Conservation (phyloP, 1,284 basidiomycete species). For the Taiwanofungus camphoratus region DNA sequence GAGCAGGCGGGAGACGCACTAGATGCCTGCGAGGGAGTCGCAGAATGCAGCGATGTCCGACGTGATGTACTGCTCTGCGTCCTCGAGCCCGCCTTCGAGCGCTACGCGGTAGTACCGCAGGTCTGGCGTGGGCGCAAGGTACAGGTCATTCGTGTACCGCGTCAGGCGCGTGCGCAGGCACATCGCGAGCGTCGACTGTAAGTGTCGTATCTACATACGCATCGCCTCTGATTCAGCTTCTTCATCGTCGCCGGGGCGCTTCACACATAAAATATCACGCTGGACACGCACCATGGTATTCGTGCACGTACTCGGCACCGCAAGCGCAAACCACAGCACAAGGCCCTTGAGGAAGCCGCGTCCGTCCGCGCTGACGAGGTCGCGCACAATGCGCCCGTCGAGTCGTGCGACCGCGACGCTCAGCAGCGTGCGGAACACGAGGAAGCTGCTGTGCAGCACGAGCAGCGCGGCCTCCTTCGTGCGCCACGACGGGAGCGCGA, state of each 20-base stretch:
- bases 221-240: conserved; percentile 31
- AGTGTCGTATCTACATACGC: conserved; percentile 69
- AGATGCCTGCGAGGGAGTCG: conserved; percentile 82
- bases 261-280: background rate
- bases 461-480: conserved; percentile 80
- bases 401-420: conserved; percentile 85
- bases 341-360: conserved; percentile 82
- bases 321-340: conserved; percentile 85
- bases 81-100: conserved; percentile 55
- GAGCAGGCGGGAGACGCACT: conserved; percentile 89
- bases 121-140: conserved; percentile 69
- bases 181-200: conserved; percentile 88
- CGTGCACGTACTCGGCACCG: conserved; percentile 91
- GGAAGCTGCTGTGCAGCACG: conserved; percentile 79
- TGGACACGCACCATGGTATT: conserved; percentile 89
- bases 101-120: conserved; percentile 67
- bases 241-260: background rate
- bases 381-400: conserved; percentile 87
- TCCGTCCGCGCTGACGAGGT: conserved; percentile 85
- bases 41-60: conserved; percentile 91
- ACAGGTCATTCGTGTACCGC: conserved; percentile 90
- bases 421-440: conserved; percentile 82
- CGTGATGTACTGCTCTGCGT: conserved; percentile 88
- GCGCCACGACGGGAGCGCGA: conserved; percentile 71
- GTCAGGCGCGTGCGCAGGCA: conserved; percentile 84